A percentile compares a stretch with the other conserved stretches of the same genome.
phyloP scores from a whole-genome alignment of 2,329 filamentous ascomycete species.

The Talaromyces amestolkiae region DNA sequence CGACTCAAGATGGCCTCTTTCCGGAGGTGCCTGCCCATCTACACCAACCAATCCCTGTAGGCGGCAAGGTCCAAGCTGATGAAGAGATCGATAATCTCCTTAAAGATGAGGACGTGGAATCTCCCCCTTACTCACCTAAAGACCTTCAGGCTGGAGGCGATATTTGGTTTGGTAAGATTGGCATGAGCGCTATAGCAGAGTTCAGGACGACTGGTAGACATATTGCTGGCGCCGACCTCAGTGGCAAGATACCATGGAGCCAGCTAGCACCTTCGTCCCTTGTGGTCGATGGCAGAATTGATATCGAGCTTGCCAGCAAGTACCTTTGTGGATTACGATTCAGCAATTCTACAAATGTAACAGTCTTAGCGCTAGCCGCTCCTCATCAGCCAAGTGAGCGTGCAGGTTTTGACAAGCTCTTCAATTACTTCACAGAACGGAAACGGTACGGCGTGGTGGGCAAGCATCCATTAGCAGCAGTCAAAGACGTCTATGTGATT shows the following conservation, averaged over 20 bases:
- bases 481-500: slow-evolving; percentile 88
- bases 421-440: slow-evolving; percentile 80
- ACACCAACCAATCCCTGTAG: slow-evolving; percentile 43
- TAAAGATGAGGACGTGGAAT: slow-evolving; percentile 75
- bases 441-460: slow-evolving; percentile 84
- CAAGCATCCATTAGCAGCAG: slow-evolving; percentile 69
- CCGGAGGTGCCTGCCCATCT: slow-evolving; percentile 41
- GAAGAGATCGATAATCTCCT: slow-evolving; percentile 87
- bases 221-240: slow-evolving; percentile 79
- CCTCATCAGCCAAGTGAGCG: slow-evolving; percentile 59
- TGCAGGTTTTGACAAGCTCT: slow-evolving; percentile 69
- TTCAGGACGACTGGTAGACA: slow-evolving; percentile 77
- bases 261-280: slow-evolving; percentile 68
- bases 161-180: slow-evolving; percentile 73
- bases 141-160: slow-evolving; percentile 69
- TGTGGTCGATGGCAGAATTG: slow-evolving; percentile 68
- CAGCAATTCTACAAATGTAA: slow-evolving; percentile 76
- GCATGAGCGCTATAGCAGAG: slow-evolving; percentile 74
- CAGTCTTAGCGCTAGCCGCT: slow-evolving; percentile 69
- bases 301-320: slow-evolving; percentile 77
- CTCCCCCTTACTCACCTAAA: slow-evolving; percentile 77
- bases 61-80: slow-evolving; percentile 60
- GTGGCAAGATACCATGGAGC: slow-evolving; percentile 65
- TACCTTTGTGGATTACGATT: slow-evolving; percentile 87
- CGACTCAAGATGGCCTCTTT: slow-evolving; percentile 44